Evolutionary conservation across 192 early-diverging fungal genomes (phyloP), one percentile per base, ranked within the genome.

Genomic region (Gigaspora rosea): DNA sequence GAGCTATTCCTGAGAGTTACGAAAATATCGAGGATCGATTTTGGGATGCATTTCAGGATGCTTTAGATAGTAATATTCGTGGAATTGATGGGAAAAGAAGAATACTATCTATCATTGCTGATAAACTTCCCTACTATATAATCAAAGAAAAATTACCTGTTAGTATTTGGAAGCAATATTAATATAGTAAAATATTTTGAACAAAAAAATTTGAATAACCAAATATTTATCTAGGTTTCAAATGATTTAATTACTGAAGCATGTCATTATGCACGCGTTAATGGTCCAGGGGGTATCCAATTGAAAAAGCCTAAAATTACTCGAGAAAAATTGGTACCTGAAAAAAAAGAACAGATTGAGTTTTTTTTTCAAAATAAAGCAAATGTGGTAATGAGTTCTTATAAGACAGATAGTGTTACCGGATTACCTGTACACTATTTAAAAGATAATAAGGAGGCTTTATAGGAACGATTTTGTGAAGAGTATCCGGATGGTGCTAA

Each of bases 371-470:
- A 47, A 20, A 20, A 67, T 10, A 67, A 67, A 67, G 36, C 64
- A 8, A 41, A 67, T 49, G 41, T 67, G 8, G 32, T 67, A 47
- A 67, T 67, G 41, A 67, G 46, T 22, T 67, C 65, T n/a, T 67
- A 67, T 48, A 67, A 67, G 18, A 67, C 64, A 6, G 64, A 67
- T 22, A 18, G 16, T 47, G 8, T 8, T 3, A 67, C 36, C 20
- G 64, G 41, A 20, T 18, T 20, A 67, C 64, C 64, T 20, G 41
- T 71, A 13, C n/a, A 32, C 22, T 70, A 70, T 54, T n/a, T 70
- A n/a, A 49, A 70, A 70, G 10, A 70, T 70, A 27, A 16, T 16
- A 70, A 70, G 32, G 32, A 51, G 4, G 15, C 49, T 33, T 52
- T 70, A 33, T 70, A 13, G 50, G 15, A 49, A 52, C 11, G 32